A percentile compares a stretch with the other conserved stretches of the same genome.
These are phyloP conservation scores for Prunus yedoensis DNA, from an alignment of 331 rosid species.

Conservation along the genomic window DNA sequence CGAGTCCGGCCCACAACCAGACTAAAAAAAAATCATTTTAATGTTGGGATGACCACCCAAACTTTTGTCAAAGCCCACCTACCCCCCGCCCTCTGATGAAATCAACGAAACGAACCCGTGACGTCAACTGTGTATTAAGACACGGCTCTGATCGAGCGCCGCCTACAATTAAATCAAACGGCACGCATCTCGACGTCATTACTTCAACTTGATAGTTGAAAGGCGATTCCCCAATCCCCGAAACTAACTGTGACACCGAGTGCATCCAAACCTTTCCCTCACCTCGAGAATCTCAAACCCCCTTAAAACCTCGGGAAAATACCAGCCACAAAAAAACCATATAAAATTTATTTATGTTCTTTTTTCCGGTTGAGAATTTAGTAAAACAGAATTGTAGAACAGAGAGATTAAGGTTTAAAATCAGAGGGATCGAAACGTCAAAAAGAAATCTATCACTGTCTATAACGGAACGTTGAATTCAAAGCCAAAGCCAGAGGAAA, in stretches of 20 bases:
- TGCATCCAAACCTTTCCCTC: slow-evolving; percentile 19
- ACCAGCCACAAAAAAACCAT: slow-evolving; percentile 2
- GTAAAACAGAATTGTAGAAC: not conserved
- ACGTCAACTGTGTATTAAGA: slow-evolving; percentile 11
- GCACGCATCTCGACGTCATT: slow-evolving; percentile 40
- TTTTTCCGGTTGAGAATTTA: too few relatives aligned
- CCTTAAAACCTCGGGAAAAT: slow-evolving; percentile 15
- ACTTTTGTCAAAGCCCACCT: slow-evolving; percentile 1
- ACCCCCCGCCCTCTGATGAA: too few relatives aligned
- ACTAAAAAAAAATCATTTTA: not conserved
- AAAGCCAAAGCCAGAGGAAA: not conserved
- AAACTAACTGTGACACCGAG: slow-evolving; percentile 33
- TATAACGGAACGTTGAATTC: slow-evolving; percentile 36
- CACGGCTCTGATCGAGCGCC: slow-evolving; percentile 34
- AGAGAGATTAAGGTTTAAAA: not conserved
- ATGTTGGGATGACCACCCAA: slow-evolving; percentile 31
- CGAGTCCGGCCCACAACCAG: not conserved
- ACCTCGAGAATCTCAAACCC: slow-evolving; percentile 29
- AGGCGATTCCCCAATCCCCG: slow-evolving; percentile 11
- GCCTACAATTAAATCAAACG: slow-evolving; percentile 25
- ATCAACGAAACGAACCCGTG: slow-evolving; percentile 9
- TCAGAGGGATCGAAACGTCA: slow-evolving; percentile 6
- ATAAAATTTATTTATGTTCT: not conserved
- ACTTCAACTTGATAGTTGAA: slow-evolving; percentile 16
- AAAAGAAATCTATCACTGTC: not conserved